phyloP scores from a whole-genome alignment of 1,139 yeast species.

The Yamadazyma sp. region DNA sequence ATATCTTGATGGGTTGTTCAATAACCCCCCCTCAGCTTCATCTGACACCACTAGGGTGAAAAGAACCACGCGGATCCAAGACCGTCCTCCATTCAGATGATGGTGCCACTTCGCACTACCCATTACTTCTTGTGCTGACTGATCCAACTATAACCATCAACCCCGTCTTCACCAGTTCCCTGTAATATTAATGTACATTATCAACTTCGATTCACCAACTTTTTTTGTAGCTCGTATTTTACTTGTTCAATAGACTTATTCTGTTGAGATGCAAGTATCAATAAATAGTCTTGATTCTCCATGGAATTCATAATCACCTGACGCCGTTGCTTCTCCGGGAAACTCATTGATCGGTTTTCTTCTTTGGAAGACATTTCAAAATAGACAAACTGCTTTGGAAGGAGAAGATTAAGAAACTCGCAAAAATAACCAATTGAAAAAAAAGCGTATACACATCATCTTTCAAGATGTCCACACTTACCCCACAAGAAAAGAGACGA shows the following conservation, averaged over 20 bases:
- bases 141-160: not conserved
- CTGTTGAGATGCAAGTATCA: constrained; percentile 46
- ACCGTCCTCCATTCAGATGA: constrained; percentile 26
- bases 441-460: not conserved
- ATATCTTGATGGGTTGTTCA: constrained; percentile 42
- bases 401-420: no score
- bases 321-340: constrained; percentile 40
- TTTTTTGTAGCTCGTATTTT: constrained; percentile 35
- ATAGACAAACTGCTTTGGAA: no score
- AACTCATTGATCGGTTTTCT: constrained; percentile 16
- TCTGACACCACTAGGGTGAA: constrained; percentile 7
- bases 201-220: constrained; percentile 13
- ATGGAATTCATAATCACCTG: constrained; percentile 42
- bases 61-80: constrained; percentile 9
- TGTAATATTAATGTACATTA: no score
- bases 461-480: constrained; percentile 14
- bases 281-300: constrained; percentile 44
- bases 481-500: constrained; percentile 64
- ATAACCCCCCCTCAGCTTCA: constrained; percentile 18
- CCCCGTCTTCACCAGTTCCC: not conserved
- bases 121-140: not conserved
- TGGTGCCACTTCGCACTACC: not conserved
- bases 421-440: not conserved
- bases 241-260: constrained; percentile 46
- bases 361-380: not conserved